These are phyloP conservation scores for Blumeria hordei DNA, from an alignment of 2,329 filamentous ascomycete genomes.

Conservation along the genomic window DNA sequence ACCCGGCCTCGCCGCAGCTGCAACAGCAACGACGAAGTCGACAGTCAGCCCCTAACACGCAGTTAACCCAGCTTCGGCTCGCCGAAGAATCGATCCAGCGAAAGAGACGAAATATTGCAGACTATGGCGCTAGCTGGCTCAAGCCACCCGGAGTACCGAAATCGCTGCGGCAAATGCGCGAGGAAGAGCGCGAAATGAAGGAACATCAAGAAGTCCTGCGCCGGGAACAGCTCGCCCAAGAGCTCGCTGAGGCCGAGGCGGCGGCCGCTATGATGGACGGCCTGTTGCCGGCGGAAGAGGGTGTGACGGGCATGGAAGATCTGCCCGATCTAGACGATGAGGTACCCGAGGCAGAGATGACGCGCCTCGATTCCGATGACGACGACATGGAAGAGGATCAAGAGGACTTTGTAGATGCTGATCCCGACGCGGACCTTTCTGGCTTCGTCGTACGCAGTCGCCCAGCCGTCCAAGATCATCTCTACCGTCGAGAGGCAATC, in stretches of 20 bases:
- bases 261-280: slow-evolving; percentile 17
- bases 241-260: slow-evolving; percentile 46
- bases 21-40: slow-evolving; percentile 18
- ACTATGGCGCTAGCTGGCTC: slow-evolving; percentile 78
- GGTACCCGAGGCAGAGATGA: slow-evolving; percentile 35
- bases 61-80: slow-evolving; percentile 41
- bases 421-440: slow-evolving; percentile 8
- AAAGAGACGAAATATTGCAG: slow-evolving; percentile 58
- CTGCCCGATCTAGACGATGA: slow-evolving; percentile 45
- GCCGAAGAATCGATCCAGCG: slow-evolving; percentile 59
- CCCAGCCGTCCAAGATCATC: neutral
- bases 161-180: slow-evolving; percentile 70
- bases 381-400: slow-evolving; percentile 19
- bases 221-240: slow-evolving; percentile 44
- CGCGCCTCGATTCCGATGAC: slow-evolving; percentile 17
- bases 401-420: slow-evolving; percentile 17
- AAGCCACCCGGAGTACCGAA: slow-evolving; percentile 71
- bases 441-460: neutral
- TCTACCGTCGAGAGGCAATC: neutral
- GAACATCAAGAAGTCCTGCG: slow-evolving; percentile 58
- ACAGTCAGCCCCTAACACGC: slow-evolving; percentile 26
- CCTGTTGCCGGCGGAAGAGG: slow-evolving; percentile 15
- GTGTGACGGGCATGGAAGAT: slow-evolving; percentile 21
- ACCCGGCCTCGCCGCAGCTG: slow-evolving; percentile 2
- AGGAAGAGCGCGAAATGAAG: slow-evolving; percentile 71